Conservation (phyloP, 2,329 filamentous ascomycete species). For the Didymella segeticola region DNA sequence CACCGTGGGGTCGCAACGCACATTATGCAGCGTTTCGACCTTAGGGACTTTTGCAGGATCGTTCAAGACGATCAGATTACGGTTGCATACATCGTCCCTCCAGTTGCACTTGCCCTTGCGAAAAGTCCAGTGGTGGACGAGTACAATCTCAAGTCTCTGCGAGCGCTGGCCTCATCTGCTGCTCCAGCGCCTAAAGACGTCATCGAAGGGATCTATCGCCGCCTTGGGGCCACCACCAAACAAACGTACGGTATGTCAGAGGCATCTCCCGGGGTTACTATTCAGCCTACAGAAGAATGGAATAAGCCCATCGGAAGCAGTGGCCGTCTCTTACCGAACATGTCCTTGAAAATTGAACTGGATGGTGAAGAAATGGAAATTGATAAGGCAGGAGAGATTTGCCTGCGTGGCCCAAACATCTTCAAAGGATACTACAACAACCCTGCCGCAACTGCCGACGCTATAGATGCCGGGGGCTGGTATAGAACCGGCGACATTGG, state of each 20-base stretch:
- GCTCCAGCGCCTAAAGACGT: slow-evolving; percentile 49
- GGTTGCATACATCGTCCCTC: slow-evolving; percentile 38
- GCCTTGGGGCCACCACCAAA: slow-evolving; percentile 45
- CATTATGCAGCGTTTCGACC: slow-evolving; percentile 51
- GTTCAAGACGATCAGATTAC: slow-evolving; percentile 48
- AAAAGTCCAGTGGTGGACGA: slow-evolving; percentile 43
- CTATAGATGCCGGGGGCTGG: slow-evolving; percentile 45
- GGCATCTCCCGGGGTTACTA: slow-evolving; percentile 47
- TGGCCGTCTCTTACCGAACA: slow-evolving; percentile 45
- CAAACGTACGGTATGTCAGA: slow-evolving; percentile 53
- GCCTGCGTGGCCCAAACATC: slow-evolving; percentile 49
- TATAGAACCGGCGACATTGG: slow-evolving; percentile 44
- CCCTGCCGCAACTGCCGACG: slow-evolving; percentile 45
- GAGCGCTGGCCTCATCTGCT: slow-evolving; percentile 48
- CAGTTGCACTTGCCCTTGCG: slow-evolving; percentile 42
- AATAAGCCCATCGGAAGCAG: slow-evolving; percentile 45
- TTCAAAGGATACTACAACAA: slow-evolving; percentile 51
- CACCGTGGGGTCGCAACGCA: slow-evolving; percentile 44
- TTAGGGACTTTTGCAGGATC: slow-evolving; percentile 41
- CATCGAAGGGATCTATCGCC: slow-evolving; percentile 48
- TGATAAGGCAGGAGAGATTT: slow-evolving; percentile 47
- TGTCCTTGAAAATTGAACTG: slow-evolving; percentile 49
- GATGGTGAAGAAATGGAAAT: slow-evolving; percentile 45
- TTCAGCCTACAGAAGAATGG: slow-evolving; percentile 44
- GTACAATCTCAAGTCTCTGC: slow-evolving; percentile 43